A percentile compares a stretch with the other conserved stretches of the same genome.
Conservation (phyloP, 768 basidiomycete genomes). For the Amyloporia xantha region DNA sequence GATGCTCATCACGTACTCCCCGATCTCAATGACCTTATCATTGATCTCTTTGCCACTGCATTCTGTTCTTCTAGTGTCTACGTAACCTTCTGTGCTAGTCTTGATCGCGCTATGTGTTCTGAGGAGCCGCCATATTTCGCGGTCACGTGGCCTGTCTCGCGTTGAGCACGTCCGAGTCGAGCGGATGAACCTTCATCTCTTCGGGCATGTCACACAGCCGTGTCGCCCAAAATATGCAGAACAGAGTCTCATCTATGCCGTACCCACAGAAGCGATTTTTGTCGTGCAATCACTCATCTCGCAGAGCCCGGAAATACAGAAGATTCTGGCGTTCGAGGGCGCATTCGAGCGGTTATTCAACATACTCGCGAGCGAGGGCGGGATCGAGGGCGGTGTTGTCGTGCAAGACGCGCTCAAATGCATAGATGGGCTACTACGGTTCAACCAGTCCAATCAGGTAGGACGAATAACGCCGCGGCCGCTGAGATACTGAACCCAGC, state of each 20-base stretch:
- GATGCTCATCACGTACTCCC: neutral
- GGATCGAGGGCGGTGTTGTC: conserved; percentile 84
- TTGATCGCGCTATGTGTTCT: too few species aligned
- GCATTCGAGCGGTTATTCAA: conserved; percentile 94
- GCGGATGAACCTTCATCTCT: too few species aligned
- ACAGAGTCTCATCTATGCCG: too few species aligned
- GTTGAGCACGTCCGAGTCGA: too few species aligned
- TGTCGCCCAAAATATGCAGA: too few species aligned
- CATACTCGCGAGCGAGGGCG: conserved; percentile 82
- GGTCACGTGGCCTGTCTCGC: too few species aligned
- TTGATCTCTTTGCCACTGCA: neutral
- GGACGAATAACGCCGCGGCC: neutral
- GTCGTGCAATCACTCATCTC: conserved; percentile 77
- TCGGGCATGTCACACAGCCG: too few species aligned
- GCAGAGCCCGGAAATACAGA: conserved; percentile 91
- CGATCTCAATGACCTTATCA: neutral
- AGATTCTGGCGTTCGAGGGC: conserved; percentile 93
- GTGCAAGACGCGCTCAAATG: conserved; percentile 82
- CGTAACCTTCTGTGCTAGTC: too few species aligned
- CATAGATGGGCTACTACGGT: conserved; percentile 80
- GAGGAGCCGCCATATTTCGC: too few species aligned
- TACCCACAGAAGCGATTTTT: conserved; percentile 71
- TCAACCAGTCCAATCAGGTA: conserved; percentile 94
- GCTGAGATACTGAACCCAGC: conserved; percentile 6
- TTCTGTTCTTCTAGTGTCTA: too few species aligned